Evolutionary conservation across 169 alveolate genomes (phyloP).

Genomic region (Blepharisma undulans): DNA sequence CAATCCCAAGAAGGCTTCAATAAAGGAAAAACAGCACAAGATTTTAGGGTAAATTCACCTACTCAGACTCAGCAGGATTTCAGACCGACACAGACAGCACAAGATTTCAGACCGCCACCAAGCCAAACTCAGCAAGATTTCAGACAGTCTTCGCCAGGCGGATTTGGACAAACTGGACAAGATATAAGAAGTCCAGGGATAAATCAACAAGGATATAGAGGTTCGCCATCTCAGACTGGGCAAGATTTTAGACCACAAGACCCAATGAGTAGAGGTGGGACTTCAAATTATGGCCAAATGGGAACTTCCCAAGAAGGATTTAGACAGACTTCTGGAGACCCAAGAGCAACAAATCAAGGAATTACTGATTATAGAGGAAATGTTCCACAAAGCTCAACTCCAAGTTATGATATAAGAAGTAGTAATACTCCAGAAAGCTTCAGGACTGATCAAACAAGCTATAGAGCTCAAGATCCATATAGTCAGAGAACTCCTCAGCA

Average conservation of each 20-base stretch:
- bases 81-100: not conserved
- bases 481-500: not conserved
- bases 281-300: too few species aligned
- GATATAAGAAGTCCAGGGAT: not conserved
- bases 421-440: not conserved
- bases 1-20: not conserved
- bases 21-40: not conserved
- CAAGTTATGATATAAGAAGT: not conserved
- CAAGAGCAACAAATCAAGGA: not conserved
- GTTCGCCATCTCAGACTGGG: not conserved
- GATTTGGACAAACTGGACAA: not conserved
- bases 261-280: not conserved
- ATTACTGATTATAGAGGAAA: not conserved
- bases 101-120: not conserved
- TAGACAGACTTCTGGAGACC: not conserved
- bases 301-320: not conserved
- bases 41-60: not conserved
- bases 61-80: not conserved
- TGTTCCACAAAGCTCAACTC: not conserved
- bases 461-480: not conserved
- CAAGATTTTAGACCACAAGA: not conserved
- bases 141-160: not conserved
- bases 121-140: not conserved
- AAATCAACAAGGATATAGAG: not conserved
- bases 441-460: not conserved